Base-by-base conservation (phyloP, 2,329 filamentous ascomycete species). In the Ophioceras dolichostomum region DNA sequence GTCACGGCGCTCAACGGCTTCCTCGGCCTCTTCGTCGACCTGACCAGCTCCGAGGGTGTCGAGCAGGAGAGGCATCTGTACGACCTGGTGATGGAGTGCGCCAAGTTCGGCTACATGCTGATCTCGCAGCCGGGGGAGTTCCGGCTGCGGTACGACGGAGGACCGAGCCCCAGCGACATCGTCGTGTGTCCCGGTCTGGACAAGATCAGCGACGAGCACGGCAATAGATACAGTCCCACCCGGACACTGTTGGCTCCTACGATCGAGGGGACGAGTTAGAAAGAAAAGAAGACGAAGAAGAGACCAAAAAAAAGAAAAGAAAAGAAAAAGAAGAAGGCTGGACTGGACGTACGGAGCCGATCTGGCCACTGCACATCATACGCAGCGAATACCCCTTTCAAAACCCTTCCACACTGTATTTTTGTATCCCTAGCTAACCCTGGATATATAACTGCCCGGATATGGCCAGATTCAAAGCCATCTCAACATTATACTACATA, bases 51-150 rank as follows among this genome's bases (percentile, higher is more conserved):
- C 3, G 44, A 43, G 13, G 7, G 28, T 10, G 46, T 58, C 32
- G 48, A 58, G 33, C 61, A 64, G 43, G 48, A 51, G 36, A 52
- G 47, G 10, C 57, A 64, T 31, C 49, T 67, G 4, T 50, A 59
- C 32, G 55, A 52, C 10, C 52, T 65, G 10, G 56, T 64, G 14
- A 41, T 54, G 4, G 61, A 64, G 44, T 61, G 56, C 27, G 49
- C 58, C 14, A 59, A 53, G 35, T 49, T 66, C 19, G 64, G 63
- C 10, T 61, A 64, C 39, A 37, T 58, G 14, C 36, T 67, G 6
- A 48, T 66, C 22, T 66, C 62, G 4, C 62, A 67, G 36, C 60
- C 61, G 0, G 49, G 50, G 7, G 61, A 64, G 24, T 63, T 36
- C 32, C 16, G 22, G 10, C 17, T 41, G n/a, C 17, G 27, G 20